phyloP scores from a whole-genome alignment of 345 rosid species.

The Citrus reticulata region DNA sequence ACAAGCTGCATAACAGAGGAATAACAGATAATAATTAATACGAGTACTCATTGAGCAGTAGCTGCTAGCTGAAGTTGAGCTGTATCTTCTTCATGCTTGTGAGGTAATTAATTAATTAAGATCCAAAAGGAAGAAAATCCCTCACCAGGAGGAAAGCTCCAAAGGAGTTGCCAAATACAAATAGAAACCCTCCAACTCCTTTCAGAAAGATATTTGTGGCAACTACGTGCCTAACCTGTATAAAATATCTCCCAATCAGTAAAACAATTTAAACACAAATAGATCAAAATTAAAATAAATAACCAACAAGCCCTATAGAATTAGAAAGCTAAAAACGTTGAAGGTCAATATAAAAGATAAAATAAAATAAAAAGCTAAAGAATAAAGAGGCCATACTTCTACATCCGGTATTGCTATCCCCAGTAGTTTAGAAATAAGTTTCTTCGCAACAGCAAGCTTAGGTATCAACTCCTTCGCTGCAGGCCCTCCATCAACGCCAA shows the following conservation, averaged over 20 bases:
- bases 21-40: background rate
- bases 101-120: background rate
- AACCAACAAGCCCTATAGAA: background rate
- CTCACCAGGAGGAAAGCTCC: constrained; percentile 85
- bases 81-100: background rate
- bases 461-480: constrained; percentile 75
- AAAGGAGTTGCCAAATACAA: constrained; percentile 63
- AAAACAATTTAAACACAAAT: background rate
- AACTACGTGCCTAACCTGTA: constrained; percentile 55
- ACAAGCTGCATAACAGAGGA: constrained; percentile 46
- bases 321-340: background rate
- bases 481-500: constrained; percentile 82
- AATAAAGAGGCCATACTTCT: constrained; percentile 43
- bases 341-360: background rate
- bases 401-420: constrained; percentile 52
- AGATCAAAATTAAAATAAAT: background rate
- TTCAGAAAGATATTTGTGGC: constrained; percentile 38
- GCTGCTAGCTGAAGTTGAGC: background rate
- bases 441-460: constrained; percentile 50
- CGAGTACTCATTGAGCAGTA: background rate
- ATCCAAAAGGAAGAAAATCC: constrained; percentile 15
- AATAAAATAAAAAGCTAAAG: no score
- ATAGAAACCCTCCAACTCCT: constrained; percentile 77
- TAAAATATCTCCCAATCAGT: constrained; percentile 10
- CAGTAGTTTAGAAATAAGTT: constrained; percentile 49